Base-by-base conservation (phyloP, 2,329 filamentous ascomycete genomes). In the Raffaelea deltoideospora region DNA sequence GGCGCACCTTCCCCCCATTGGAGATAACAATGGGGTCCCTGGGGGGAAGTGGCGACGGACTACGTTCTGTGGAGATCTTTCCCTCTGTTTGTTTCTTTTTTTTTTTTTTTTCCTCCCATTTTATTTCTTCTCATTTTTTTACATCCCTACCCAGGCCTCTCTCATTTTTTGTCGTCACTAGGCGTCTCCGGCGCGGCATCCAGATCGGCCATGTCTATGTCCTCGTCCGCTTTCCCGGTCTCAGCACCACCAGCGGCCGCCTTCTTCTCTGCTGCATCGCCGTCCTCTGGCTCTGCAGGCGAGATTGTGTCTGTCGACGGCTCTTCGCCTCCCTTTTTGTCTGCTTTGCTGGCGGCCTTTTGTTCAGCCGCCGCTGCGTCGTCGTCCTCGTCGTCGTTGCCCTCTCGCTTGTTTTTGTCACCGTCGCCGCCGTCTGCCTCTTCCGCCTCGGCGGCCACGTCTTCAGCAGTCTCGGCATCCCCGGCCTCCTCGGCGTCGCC, bases 161-260 rank as follows among this genome's bases (percentile, higher is more conserved):
- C 21, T 28, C 39, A 45, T 22, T 45, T 45, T 28, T 45, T 42
- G 37, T 47, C 41, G 17, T 40, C 50, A 3, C 37, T 42, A 15
- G 49, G 45, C 17, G 49, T 48, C 34, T 46, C 46, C 26, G 47
- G 47, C 3, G 31, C 33, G 7, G 45, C 49, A 6, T 66, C 63
- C 39, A 61, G 59, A 37, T 64, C 61, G 13, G 48, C 53, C 63
- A 67, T 67, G 45, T 67, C 63, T 5, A 65, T 57, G 40, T 66
- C 64, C 37, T 66, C 61, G n/a, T 64, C 61, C n/a, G n/a, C n/a
- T n/a, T n/a, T n/a, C n/a, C n/a, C n/a, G n/a, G n/a, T n/a, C 37
- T 62, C 57, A 24, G 56, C 49, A 39, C 24, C 10, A 5, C 26
- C 24, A 15, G 24, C 40, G 20, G 13, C 31, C 9, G 33, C 22